Base-by-base conservation (phyloP, 805 yeast species). In the Candida coquimbonensis region DNA sequence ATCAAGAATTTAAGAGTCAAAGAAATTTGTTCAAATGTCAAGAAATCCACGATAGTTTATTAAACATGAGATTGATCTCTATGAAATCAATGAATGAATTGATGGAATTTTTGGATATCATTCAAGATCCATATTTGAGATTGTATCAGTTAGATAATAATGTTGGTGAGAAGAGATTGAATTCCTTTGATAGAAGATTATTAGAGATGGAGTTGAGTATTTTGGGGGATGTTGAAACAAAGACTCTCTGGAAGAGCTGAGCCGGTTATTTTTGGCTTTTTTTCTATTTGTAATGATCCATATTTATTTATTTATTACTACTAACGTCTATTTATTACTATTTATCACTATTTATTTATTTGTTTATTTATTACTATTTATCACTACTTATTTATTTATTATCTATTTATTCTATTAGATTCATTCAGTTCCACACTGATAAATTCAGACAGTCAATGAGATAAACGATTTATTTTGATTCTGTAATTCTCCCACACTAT, bases 191-290 rank as follows among this genome's bases (percentile, higher is more conserved):
- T 31, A 45, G 41, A 11, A 49, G 49, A 36, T 25, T 55, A 38
- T 44, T 48, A 17, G 50, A 51, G 40, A 49, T 55, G 55, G 60
- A 55, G 34, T 19, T 48, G 37, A 45, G 48, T n/a, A 55, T 55
- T 17, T 34, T 53, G 37, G 57, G 57, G 0, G 47, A 48, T 31
- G 29, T 48, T 24, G 57, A 54, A 38, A 47, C 51, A 16, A 49
- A 52, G 12, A 37, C 39, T 9, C 19, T 27, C 12, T 29, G 14
- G 31, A 29, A 11, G 31, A 29, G 13, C 9, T 29, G 31, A 29
- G 13, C 7, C 2, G 13, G 31, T 29, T 9, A 9, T 27, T 21
- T 3, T 21, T 21, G 24, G 24, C 31, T 11, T 12, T 3, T 3
- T 29, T 6, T 11, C 13, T 29, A 11, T n/a, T 35, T 16, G 8